Conservation (phyloP, 2,329 filamentous ascomycete genomes). For the Microdochium nivale region DNA sequence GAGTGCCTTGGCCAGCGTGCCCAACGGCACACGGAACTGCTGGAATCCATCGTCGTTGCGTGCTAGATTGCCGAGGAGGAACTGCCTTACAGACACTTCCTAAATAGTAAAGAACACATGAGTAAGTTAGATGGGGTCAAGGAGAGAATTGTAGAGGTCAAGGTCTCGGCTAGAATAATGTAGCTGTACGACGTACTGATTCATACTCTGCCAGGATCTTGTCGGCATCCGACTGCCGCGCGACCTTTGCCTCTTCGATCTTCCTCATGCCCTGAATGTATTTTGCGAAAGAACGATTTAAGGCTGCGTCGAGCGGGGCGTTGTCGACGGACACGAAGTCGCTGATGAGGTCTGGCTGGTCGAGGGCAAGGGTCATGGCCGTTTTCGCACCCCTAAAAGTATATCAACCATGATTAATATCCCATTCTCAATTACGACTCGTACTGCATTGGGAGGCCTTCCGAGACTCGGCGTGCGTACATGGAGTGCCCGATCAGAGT, state of each 20-base stretch:
- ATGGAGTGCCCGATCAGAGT: slow-evolving; percentile 92
- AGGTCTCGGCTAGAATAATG: too few species aligned
- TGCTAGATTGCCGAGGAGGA: slow-evolving; percentile 79
- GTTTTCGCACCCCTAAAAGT: slow-evolving; percentile 84
- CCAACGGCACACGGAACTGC: slow-evolving; percentile 73
- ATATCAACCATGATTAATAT: not conserved
- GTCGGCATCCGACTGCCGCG: slow-evolving; percentile 70
- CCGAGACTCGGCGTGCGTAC: slow-evolving; percentile 33
- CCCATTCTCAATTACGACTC: not conserved
- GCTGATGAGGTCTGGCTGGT: slow-evolving; percentile 55
- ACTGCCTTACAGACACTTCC: slow-evolving; percentile 74
- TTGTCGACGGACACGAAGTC: slow-evolving; percentile 85
- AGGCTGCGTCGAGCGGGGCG: slow-evolving; percentile 71
- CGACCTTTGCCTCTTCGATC: slow-evolving; percentile 62
- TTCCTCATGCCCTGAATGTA: slow-evolving; percentile 81
- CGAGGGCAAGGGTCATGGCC: slow-evolving; percentile 78
- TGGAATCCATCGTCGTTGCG: slow-evolving; percentile 43
- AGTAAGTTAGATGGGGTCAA: too few species aligned
- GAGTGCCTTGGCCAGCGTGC: slow-evolving; percentile 58
- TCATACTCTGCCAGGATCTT: slow-evolving; percentile 69
- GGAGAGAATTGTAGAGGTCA: too few species aligned
- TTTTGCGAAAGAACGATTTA: slow-evolving; percentile 65
- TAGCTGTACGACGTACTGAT: slow-evolving; percentile 31
- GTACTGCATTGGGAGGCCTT: not conserved
- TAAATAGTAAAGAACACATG: slow-evolving; percentile 15